Evolutionary conservation across 1,284 basidiomycete genomes (phyloP), one percentile per base, ranked within the genome.

Genomic region (Microbotryum silenes-acaulis): DNA sequence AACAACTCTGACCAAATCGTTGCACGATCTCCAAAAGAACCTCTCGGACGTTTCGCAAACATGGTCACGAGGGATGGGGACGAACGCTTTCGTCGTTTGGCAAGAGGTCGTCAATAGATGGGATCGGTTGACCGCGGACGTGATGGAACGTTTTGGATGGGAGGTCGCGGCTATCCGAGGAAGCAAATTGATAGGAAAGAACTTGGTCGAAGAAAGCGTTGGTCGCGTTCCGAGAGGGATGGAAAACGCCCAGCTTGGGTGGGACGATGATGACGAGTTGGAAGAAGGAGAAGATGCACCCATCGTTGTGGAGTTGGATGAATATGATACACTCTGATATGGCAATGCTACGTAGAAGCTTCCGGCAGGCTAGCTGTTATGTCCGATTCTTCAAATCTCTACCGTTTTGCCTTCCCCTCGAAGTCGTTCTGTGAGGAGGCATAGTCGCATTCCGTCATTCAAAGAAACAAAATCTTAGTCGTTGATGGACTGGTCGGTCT

Each of bases 1-100:
- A 61, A 58, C 64, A 6, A 76, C 76, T 56, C 74, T 72, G 54
- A 60, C 71, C 10, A 71, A 73, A 12, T 74, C 77, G 56, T 66
- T 78, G 23, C 72, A 73, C 12, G 50, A 49, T 2, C 64, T 79
- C 23, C 65, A 72, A 9, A 27, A 27, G 2, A 70, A 67, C 14
- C 65, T 77, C 20, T 56, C 54, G 3, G 61, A 67, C 51, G 59
- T 63, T 5, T 31, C 53, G 1, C 52, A 51, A 3, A 23, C 45
- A 18, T 63, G 66, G 65, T 42, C 25, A 5, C 23, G 9, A 2
- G 42, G 42, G 21, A 52, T 29, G 1, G 55, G 50, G 10, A 42
- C 44, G 18, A 33, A 20, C 10, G 47, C 54, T 23, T 47, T 31
- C 2, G 25, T 33, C 6, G 52, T 64, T 2, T 63, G 61, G 66